A percentile compares a stretch with the other conserved stretches of the same genome.
These are phyloP conservation scores for Leccinum olivaceopallidum DNA, from an alignment of 768 basidiomycete genomes.

Conservation along the genomic window DNA sequence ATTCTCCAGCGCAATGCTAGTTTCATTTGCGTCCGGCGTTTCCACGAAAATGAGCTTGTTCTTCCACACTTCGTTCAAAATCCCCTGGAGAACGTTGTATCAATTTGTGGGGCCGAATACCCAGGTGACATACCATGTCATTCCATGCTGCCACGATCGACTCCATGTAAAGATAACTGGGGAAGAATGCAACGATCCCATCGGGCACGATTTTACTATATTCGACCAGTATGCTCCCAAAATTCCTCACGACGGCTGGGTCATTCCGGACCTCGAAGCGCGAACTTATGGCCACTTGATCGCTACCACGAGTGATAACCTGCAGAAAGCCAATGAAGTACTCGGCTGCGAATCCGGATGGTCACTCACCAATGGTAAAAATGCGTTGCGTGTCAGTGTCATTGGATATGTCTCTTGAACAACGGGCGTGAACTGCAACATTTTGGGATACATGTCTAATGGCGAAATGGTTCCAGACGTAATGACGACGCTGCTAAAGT, in stretches of 20 bases:
- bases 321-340: constrained; percentile 29
- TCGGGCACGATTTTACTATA: constrained; percentile 98
- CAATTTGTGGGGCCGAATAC: not conserved
- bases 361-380: constrained; percentile 82
- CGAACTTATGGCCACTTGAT: constrained; percentile 98
- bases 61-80: constrained; percentile 99
- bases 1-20: constrained; percentile 96
- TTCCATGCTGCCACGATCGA: constrained; percentile 99
- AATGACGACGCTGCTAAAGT: constrained; percentile 97
- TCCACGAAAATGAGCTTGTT: constrained; percentile 99
- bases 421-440: constrained; percentile 96
- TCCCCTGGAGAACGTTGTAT: constrained; percentile 60
- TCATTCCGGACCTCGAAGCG: constrained; percentile 99
- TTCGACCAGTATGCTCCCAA: constrained; percentile 96
- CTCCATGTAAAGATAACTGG: constrained; percentile 99
- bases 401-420: constrained; percentile 97
- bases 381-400: constrained; percentile 95
- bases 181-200: constrained; percentile 98
- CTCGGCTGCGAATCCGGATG: not conserved
- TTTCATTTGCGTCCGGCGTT: constrained; percentile 98
- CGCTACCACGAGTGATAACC: constrained; percentile 98
- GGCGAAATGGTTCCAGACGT: constrained; percentile 99
- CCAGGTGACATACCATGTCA: constrained; percentile 79
- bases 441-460: constrained; percentile 99
- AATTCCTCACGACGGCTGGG: constrained; percentile 98